Evolutionary conservation across 2,329 filamentous ascomycete genomes (phyloP), one percentile per base, ranked within the genome.

Genomic region (Talaromyces sp.): DNA sequence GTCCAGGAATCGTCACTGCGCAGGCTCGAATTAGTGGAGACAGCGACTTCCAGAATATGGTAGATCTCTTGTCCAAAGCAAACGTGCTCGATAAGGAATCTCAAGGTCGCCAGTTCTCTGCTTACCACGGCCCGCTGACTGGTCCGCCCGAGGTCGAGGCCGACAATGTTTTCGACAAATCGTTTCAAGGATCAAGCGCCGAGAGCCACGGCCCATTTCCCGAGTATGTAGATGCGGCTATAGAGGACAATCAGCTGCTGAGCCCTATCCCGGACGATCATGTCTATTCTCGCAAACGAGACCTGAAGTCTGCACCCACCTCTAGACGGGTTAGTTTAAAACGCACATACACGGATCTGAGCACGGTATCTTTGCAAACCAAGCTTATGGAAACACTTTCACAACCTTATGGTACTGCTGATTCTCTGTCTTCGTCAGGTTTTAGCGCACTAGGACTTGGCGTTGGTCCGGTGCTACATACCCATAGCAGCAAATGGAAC

Each of bases 401-500:
- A 26, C 88, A 93, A 72, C 93, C 93, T 17, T 96, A 91, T 71
- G 78, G 87, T 27, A 78, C 84, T 11, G 73, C 72, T n/a, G 82
- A 85, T 41, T 66, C 80, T 38, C 70, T 77, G 62, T 69, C 75
- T 61, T 70, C 75, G 52, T 64, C 69, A n/a, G 66, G 63, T 49
- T 70, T 71, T 46, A 73, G 75, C 43, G 67, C 70, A 21, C 63
- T 72, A 56, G 73, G 76, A 57, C 67, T 75, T 58, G 73, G 75
- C 49, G 81, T 73, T 26, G 68, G 70, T 13, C 80, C 88, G 17
- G 80, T 83, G 10, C 83, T 90, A n/a, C 93, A 97, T 74, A 89
- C 89, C 9, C 93, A 97, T 75, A 89, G 91, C 61, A 95, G 90
- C 68, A 86, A 95, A 73, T 96, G 92, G 87, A 88, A 90, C 14